Conservation (phyloP, 2,329 filamentous ascomycete genomes). For the Ceratocystiopsis minuta region DNA sequence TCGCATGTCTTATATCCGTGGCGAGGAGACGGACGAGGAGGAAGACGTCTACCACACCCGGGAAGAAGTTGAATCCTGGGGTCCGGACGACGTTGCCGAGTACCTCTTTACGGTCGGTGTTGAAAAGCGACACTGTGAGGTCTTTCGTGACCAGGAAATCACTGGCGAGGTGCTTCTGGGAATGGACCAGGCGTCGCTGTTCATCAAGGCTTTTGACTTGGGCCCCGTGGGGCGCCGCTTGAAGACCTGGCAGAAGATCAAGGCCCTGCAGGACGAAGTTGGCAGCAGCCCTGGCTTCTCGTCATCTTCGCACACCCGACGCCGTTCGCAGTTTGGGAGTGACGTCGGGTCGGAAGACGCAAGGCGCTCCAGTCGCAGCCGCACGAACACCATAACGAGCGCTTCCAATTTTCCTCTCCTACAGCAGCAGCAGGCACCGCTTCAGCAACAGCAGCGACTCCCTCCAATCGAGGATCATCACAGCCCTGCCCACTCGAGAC, state of each 20-base stretch:
- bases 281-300: conserved; percentile 28
- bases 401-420: conserved; percentile 30
- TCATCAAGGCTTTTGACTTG: conserved; percentile 88
- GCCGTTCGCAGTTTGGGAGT: conserved; percentile 39
- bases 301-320: conserved; percentile 14
- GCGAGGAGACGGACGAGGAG: conserved; percentile 89
- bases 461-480: conserved; percentile 25
- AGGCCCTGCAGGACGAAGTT: conserved; percentile 75
- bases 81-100: conserved; percentile 65
- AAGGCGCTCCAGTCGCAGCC: conserved; percentile 30
- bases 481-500: conserved; percentile 28
- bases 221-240: conserved; percentile 77
- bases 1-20: conserved; percentile 78
- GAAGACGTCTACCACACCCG: conserved; percentile 51
- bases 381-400: conserved; percentile 39
- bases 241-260: conserved; percentile 95
- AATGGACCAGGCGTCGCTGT: conserved; percentile 89
- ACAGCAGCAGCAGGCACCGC: background rate
- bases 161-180: conserved; percentile 80
- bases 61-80: conserved; percentile 64
- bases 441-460: conserved; percentile 17
- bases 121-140: conserved; percentile 77
- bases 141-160: conserved; percentile 92
- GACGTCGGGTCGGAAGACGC: conserved; percentile 39
- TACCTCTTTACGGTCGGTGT: conserved; percentile 74